A percentile compares a stretch with the other conserved stretches of the same genome.
Conservation (phyloP, 2,329 filamentous ascomycete species). For the Biscogniauxia mediterranea region DNA sequence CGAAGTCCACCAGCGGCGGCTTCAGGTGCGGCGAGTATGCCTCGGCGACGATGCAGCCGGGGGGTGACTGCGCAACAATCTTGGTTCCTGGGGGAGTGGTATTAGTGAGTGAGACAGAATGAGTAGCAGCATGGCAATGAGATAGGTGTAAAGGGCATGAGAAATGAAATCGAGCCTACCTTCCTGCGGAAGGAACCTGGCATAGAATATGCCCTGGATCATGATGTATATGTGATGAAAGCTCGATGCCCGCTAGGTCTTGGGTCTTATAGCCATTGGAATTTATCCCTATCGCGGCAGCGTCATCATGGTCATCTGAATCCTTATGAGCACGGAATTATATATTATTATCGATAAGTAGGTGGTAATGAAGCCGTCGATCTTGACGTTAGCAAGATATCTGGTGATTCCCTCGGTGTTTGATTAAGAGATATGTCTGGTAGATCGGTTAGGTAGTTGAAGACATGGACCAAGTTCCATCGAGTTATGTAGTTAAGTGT, state of each 20-base stretch:
- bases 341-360: background rate
- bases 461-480: no score
- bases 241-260: background rate
- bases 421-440: no score
- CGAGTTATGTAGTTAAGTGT: no score
- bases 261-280: background rate
- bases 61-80: conserved; percentile 61
- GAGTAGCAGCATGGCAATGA: no score
- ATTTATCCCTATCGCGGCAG: background rate
- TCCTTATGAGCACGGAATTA: background rate
- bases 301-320: background rate
- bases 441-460: no score
- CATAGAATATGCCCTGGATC: conserved; percentile 71
- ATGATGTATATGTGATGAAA: conserved; percentile 38
- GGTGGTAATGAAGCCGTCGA: background rate
- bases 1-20: conserved; percentile 76
- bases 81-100: conserved; percentile 50
- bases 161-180: conserved; percentile 38
- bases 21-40: conserved; percentile 40
- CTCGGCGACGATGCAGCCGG: conserved; percentile 57
- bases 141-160: background rate
- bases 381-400: background rate
- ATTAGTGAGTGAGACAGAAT: background rate
- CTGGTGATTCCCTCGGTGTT: background rate
- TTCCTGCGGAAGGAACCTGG: conserved; percentile 65